Conservation (phyloP, 768 basidiomycete species). For the Mycena kentingensis region DNA sequence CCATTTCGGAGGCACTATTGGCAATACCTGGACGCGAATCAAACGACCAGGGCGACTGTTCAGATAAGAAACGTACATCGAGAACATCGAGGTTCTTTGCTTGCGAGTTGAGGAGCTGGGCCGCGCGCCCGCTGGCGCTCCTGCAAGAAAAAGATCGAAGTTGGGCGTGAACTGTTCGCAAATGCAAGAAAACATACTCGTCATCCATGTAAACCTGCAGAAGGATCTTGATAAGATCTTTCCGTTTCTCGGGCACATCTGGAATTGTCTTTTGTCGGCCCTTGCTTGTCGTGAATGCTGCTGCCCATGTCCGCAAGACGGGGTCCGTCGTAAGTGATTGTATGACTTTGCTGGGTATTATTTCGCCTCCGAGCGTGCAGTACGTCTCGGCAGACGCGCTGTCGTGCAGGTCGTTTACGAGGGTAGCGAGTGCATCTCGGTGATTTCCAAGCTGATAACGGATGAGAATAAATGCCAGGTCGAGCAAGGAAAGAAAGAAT, state of each 20-base stretch:
- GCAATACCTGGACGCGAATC: conserved; percentile 52
- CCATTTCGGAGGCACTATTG: conserved; percentile 74
- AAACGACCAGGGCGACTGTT: conserved; percentile 1
- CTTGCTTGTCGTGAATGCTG: conserved; percentile 39
- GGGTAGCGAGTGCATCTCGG: conserved; percentile 59
- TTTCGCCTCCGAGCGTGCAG: conserved; percentile 76
- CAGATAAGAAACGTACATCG: conserved; percentile 55
- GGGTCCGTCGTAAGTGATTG: conserved; percentile 50
- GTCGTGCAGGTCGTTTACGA: conserved; percentile 75
- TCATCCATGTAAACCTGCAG: conserved; percentile 83
- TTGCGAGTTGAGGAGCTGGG: conserved; percentile 76
- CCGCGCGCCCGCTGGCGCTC: conserved; percentile 56
- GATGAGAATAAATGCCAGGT: not conserved
- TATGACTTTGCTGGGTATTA: conserved; percentile 64
- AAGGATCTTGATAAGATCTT: conserved; percentile 65
- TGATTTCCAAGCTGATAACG: conserved; percentile 46
- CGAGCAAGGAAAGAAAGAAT: not conserved
- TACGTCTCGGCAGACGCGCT: conserved; percentile 80
- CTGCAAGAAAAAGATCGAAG: conserved; percentile 35
- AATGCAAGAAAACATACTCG: conserved; percentile 51
- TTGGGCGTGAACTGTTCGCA: not conserved
- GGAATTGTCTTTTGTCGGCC: conserved; percentile 37
- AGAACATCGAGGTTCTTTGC: conserved; percentile 74
- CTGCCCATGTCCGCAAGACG: conserved; percentile 57
- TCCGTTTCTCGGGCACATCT: conserved; percentile 49